A percentile compares a stretch with the other conserved stretches of the same genome.
phyloP scores from a whole-genome alignment of 1,284 basidiomycete genomes.

The Trametes polyzona region DNA sequence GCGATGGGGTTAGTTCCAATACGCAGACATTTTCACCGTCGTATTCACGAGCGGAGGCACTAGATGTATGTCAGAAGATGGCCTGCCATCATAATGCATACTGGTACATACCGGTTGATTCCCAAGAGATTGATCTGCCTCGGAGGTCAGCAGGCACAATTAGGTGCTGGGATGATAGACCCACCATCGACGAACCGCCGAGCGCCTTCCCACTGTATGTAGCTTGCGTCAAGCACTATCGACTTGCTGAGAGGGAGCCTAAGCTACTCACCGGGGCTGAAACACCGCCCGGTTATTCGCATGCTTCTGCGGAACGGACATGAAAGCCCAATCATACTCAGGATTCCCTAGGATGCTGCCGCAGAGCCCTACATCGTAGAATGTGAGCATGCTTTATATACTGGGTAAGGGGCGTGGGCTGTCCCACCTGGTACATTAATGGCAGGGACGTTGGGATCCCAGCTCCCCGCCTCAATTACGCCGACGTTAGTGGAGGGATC shows the following conservation, averaged over 20 bases:
- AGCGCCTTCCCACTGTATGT: slow-evolving; percentile 23
- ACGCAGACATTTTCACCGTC: slow-evolving; percentile 14
- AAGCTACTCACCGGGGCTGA: slow-evolving; percentile 13
- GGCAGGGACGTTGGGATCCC: slow-evolving; percentile 28
- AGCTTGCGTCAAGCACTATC: too few relatives aligned
- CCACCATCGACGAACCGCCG: slow-evolving; percentile 25
- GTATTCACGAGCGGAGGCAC: slow-evolving; percentile 22
- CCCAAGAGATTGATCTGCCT: slow-evolving; percentile 19
- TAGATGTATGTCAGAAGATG: slow-evolving; percentile 9
- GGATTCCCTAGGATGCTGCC: slow-evolving; percentile 13
- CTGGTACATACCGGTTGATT: slow-evolving; percentile 12
- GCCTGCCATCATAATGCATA: not conserved
- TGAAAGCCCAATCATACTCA: slow-evolving; percentile 26
- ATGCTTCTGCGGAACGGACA: slow-evolving; percentile 23
- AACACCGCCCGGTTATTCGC: slow-evolving; percentile 13
- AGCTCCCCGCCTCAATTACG: slow-evolving; percentile 36
- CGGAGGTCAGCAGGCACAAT: not conserved
- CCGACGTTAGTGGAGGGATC: slow-evolving; percentile 41
- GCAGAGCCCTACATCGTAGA: not conserved
- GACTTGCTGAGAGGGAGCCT: not conserved
- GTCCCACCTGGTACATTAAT: slow-evolving; percentile 15
- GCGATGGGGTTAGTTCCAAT: not conserved
- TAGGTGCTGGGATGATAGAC: not conserved
- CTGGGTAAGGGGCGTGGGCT: not conserved
- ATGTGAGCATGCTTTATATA: not conserved